Conservation (phyloP, 2,329 filamentous ascomycete genomes). For the Neospermospora avenae region DNA sequence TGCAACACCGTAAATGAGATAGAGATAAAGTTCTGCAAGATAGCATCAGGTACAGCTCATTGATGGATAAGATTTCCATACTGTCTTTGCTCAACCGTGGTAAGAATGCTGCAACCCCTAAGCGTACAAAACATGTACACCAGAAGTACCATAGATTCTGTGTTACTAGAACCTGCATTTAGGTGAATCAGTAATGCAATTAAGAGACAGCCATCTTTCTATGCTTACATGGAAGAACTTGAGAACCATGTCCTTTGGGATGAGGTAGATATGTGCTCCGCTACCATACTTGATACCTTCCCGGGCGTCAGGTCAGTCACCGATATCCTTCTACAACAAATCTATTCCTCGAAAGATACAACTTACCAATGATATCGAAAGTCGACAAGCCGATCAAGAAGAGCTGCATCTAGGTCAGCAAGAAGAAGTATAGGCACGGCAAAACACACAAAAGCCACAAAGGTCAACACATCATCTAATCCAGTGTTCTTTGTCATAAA, state of each 20-base stretch:
- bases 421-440: neutral
- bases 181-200: conserved; percentile 12
- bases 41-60: neutral
- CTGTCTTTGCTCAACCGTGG: conserved; percentile 36
- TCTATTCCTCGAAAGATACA: neutral
- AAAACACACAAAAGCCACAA: conserved; percentile 28
- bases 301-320: neutral
- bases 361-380: conserved; percentile 8
- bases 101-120: conserved; percentile 37
- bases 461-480: conserved; percentile 33
- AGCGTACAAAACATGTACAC: conserved; percentile 34
- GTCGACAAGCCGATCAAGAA: neutral
- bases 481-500: conserved; percentile 35
- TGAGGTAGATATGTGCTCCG: conserved; percentile 1
- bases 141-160: conserved; percentile 31
- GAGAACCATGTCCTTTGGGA: neutral
- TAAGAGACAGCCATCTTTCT: neutral
- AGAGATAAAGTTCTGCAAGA: neutral
- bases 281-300: conserved; percentile 5
- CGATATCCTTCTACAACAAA: neutral
- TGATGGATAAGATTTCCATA: conserved; percentile 19
- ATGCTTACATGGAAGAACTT: conserved; percentile 6
- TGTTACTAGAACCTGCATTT: conserved; percentile 8
- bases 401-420: neutral
- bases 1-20: conserved; percentile 4